phyloP scores from a whole-genome alignment of 2,329 filamentous ascomycete species.

The Pseudogymnoascus sp. region DNA sequence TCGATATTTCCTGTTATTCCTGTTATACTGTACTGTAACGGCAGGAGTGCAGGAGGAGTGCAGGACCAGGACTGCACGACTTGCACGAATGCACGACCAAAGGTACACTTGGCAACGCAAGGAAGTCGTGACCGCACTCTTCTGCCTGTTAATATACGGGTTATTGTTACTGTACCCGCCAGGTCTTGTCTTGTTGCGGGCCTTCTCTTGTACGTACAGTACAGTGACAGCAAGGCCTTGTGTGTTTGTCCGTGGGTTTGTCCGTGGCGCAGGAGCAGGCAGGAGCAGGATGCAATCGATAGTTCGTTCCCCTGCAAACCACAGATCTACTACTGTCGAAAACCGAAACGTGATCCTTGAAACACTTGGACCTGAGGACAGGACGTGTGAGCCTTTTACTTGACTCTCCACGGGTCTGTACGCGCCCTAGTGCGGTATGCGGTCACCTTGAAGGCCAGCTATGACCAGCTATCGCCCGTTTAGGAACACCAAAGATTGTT shows the following conservation, averaged over 20 bases:
- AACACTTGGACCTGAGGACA: conserved; percentile 6
- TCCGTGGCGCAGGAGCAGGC: background rate
- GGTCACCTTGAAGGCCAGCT: conserved; percentile 1
- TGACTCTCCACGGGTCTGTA: background rate
- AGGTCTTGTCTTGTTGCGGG: background rate
- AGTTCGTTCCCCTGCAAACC: background rate
- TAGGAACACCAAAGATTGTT: background rate
- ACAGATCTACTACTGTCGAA: background rate
- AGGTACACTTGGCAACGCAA: conserved; percentile 1
- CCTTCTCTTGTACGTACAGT: background rate
- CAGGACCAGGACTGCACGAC: background rate
- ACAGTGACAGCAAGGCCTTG: background rate
- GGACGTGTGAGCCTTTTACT: conserved; percentile 3
- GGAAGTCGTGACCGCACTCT: background rate
- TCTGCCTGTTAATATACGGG: background rate
- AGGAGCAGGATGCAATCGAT: background rate
- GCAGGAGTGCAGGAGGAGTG: background rate
- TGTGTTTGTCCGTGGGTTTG: background rate
- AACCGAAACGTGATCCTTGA: background rate
- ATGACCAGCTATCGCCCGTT: conserved; percentile 6
- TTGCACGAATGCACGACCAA: background rate
- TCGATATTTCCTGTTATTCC: background rate
- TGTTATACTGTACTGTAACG: background rate
- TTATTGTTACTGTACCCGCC: background rate
- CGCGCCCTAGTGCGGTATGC: background rate